Evolutionary conservation across 2,329 filamentous ascomycete species (phyloP), one percentile per base, ranked within the genome.

Genomic region (Colletotrichum trifolii): DNA sequence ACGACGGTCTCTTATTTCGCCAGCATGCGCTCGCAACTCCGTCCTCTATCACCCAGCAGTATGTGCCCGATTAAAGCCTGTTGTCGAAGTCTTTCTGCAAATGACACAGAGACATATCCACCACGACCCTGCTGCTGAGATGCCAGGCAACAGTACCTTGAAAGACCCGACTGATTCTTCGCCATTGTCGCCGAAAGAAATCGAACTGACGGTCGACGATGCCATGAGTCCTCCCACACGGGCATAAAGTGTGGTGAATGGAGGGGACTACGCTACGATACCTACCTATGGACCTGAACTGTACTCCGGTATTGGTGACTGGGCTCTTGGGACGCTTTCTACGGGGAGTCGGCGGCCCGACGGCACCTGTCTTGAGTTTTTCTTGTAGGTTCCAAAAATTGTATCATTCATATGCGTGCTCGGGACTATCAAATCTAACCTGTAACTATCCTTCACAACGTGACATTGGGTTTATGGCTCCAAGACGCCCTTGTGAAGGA

Each of bases 291-390:
- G 17, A 52, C 54, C 2, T 58, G 50, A 4, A 25, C 25, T 4
- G 4, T 5, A 25, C 4, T 25, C 4, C 25, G 4, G 25, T 1
- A 25, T 25, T 25, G 2, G 25, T 36, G 54, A 63, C 40, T 63
- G 47, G 60, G 59, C 59, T 63, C 60, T 11, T 63, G 60, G 54
- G 54, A 63, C 10, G 13, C 60, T 4, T 63, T 47, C 8, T 53
- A 60, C 17, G n/a, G 13, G 8, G 35, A 34, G 5, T 7, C 9
- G 3, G n/a, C 17, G 8, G 6, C 25, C 12, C 6, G 33, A 35
- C 4, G 10, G 2, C 11, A 25, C 11, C 36, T 49, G 15, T 47
- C 17, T 47, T 47, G 45, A 47, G 3, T 25, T 25, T 25, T 25
- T 25, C 25, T 25, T 25, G 1, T 5, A 25, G 25, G 25, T 42